Evolutionary conservation across 371 early-diverging fungal species (phyloP).

Genomic region (Mortierella polycephala): DNA sequence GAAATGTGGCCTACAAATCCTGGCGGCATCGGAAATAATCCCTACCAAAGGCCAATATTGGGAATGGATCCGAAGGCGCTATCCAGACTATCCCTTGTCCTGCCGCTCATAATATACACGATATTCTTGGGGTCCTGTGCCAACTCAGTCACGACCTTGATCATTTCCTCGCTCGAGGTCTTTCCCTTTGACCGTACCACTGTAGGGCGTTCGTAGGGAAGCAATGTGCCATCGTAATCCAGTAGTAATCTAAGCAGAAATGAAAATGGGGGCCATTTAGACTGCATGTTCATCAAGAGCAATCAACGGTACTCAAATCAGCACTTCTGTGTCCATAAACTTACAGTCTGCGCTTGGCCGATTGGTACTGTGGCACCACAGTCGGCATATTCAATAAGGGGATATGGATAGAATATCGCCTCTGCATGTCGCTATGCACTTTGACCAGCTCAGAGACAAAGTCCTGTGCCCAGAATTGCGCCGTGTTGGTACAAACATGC

Average conservation of each 20-base stretch:
- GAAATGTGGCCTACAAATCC: neutral
- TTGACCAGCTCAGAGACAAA: conserved; percentile 66
- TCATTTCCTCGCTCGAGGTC: conserved; percentile 57
- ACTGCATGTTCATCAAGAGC: neutral
- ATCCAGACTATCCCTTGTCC: conserved; percentile 80
- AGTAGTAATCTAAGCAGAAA: conserved; percentile 63
- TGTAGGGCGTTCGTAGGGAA: conserved; percentile 72
- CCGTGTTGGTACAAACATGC: conserved; percentile 79
- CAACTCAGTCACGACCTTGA: conserved; percentile 66
- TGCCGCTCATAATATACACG: conserved; percentile 87
- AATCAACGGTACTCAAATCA: conserved; percentile 3
- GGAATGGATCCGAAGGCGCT: conserved; percentile 79
- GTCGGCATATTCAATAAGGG: conserved; percentile 63
- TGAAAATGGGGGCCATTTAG: too few species aligned
- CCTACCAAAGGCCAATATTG: conserved; percentile 80
- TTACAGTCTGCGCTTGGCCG: conserved; percentile 68
- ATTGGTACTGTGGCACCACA: conserved; percentile 59
- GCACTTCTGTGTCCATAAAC: conserved; percentile 17
- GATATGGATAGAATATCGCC: conserved; percentile 69
- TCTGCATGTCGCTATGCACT: conserved; percentile 67
- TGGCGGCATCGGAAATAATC: neutral
- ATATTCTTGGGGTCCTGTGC: conserved; percentile 76
- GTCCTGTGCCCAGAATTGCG: conserved; percentile 68
- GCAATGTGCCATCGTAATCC: conserved; percentile 91
- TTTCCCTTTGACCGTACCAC: conserved; percentile 48